Percentiles rank a stretch among this genome's conserved stretches.
These are phyloP conservation scores for Choiromyces venosus DNA, from an alignment of 495 filamentous ascomycete genomes.

Conservation along the genomic window DNA sequence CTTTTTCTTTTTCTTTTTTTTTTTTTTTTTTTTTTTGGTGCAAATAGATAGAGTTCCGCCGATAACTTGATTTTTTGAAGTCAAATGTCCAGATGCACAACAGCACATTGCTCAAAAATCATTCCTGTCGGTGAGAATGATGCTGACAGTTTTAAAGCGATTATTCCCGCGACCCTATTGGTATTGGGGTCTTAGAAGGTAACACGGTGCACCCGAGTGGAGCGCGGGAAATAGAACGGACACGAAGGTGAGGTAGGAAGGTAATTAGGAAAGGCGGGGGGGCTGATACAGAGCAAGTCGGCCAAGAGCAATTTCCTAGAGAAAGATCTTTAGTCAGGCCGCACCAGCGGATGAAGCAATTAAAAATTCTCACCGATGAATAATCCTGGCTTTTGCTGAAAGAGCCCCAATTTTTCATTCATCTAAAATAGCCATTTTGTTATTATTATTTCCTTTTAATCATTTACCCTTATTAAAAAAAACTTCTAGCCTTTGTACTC, in stretches of 20 bases:
- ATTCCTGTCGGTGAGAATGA: background rate
- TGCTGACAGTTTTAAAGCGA: background rate
- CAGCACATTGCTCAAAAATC: background rate
- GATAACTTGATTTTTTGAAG: background rate
- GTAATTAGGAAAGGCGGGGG: background rate
- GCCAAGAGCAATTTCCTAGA: background rate
- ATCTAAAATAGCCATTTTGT: background rate
- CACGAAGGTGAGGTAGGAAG: background rate
- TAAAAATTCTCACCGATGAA: background rate
- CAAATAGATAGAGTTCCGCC: background rate
- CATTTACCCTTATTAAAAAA: background rate
- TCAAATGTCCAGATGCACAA: background rate
- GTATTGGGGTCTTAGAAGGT: background rate
- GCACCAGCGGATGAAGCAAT: background rate
- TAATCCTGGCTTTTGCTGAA: background rate
- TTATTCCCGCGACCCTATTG: background rate
- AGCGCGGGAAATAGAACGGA: background rate
- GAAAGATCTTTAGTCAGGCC: background rate
- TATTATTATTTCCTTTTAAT: background rate
- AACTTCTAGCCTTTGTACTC: background rate
- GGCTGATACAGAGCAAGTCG: background rate
- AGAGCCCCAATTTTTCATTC: background rate
- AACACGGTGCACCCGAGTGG: background rate
- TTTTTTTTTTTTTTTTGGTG: background rate
- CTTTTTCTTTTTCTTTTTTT: background rate